Percentiles rank a stretch among this genome's conserved stretches.
phyloP scores from a whole-genome alignment of 169 alveolate species.

The Eimeria mitis region DNA sequence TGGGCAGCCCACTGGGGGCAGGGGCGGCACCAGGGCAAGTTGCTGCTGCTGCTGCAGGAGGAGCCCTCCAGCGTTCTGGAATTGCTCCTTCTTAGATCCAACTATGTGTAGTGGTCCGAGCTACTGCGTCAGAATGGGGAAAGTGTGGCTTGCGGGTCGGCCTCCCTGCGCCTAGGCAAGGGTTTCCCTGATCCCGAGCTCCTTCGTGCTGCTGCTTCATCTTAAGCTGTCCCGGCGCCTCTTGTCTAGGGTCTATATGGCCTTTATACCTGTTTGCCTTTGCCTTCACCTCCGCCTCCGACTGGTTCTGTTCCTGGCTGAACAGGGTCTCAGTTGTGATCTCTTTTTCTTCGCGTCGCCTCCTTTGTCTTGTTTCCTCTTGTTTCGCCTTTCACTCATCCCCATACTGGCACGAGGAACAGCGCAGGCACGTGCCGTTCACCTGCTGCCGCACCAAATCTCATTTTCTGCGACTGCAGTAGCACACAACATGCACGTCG shows the following conservation, averaged over 20 bases:
- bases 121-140: constrained; percentile 83
- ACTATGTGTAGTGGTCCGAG: constrained; percentile 85
- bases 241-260: neutral
- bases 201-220: neutral
- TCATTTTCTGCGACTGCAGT: no score
- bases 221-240: neutral
- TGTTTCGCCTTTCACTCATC: no score
- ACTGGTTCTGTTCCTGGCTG: no score
- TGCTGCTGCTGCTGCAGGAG: constrained; percentile 79
- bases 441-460: no score
- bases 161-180: constrained; percentile 29
- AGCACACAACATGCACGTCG: no score
- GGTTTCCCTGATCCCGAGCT: neutral
- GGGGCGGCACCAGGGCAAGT: constrained; percentile 70
- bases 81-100: constrained; percentile 65
- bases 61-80: constrained; percentile 69
- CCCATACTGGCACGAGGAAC: no score
- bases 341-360: no score
- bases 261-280: neutral
- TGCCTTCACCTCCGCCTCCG: neutral
- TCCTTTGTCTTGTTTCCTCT: no score
- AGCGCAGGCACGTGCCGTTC: no score
- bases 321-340: no score
- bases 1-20: constrained; percentile 85
- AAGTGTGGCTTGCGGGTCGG: constrained; percentile 75